phyloP scores from a whole-genome alignment of 106 monocot species.

The Acanthochlamys bracteata region DNA sequence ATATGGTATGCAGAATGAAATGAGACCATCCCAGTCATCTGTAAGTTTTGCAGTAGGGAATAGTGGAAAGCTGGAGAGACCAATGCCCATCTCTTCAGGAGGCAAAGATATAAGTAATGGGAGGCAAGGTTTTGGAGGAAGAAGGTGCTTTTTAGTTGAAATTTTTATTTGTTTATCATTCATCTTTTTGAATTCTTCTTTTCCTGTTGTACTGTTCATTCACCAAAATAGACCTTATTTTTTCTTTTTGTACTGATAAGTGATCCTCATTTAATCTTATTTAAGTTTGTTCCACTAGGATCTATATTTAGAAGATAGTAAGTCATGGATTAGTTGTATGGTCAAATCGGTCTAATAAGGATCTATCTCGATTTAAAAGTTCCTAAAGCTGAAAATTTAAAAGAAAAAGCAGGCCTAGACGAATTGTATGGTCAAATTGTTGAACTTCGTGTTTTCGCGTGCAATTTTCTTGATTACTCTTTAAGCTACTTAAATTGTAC shows the following conservation, averaged over 20 bases:
- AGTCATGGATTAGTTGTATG: neutral
- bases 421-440: no score
- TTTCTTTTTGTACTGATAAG: neutral
- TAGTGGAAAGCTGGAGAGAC: constrained; percentile 23
- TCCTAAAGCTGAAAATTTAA: no score
- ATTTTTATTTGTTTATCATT: neutral
- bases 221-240: neutral
- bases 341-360: no score
- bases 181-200: neutral
- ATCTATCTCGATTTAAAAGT: no score
- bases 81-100: constrained; percentile 13
- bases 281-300: neutral
- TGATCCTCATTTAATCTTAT: neutral
- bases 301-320: constrained; percentile 1
- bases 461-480: no score
- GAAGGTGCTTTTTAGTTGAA: constrained; percentile 36
- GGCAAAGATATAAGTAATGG: constrained; percentile 35
- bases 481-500: no score
- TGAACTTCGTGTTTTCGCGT: no score
- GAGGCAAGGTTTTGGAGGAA: constrained; percentile 34
- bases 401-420: no score
- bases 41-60: constrained; percentile 16
- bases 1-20: constrained; percentile 30
- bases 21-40: constrained; percentile 20
- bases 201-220: neutral